phyloP scores from a whole-genome alignment of 2,329 filamentous ascomycete genomes.

The Eutypella sp. region DNA sequence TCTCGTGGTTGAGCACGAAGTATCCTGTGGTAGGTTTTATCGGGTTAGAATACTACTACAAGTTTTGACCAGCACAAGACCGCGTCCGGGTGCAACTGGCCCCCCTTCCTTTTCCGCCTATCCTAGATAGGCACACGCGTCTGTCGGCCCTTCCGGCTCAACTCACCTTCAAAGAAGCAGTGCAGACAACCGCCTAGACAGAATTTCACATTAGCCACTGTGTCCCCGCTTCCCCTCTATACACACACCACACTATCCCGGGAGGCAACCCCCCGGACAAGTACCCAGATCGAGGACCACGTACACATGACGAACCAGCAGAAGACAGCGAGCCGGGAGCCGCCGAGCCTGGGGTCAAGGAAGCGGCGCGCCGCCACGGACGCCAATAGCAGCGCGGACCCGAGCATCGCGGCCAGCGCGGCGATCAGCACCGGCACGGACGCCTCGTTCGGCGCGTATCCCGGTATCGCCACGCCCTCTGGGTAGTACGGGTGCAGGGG shows the following conservation, averaged over 20 bases:
- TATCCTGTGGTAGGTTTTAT: conserved; percentile 65
- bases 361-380: conserved; percentile 24
- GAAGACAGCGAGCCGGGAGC: conserved; percentile 38
- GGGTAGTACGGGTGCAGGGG: conserved; percentile 49
- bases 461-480: conserved; percentile 34
- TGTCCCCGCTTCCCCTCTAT: too few species aligned
- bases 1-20: conserved; percentile 65
- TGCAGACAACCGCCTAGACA: conserved; percentile 62
- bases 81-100: too few species aligned
- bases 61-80: too few species aligned
- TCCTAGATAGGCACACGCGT: too few species aligned
- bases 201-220: neutral
- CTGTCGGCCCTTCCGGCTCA: too few species aligned
- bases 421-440: conserved; percentile 34
- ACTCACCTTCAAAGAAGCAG: conserved; percentile 70
- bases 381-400: conserved; percentile 29
- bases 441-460: conserved; percentile 41
- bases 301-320: conserved; percentile 54
- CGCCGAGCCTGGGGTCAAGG: conserved; percentile 27
- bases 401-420: conserved; percentile 33
- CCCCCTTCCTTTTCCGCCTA: too few species aligned
- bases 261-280: too few species aligned
- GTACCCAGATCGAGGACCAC: conserved; percentile 16
- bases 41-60: too few species aligned
- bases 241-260: too few species aligned